phyloP scores from a whole-genome alignment of 2,329 filamentous ascomycete species.

The Phyllosticta capitalensis region DNA sequence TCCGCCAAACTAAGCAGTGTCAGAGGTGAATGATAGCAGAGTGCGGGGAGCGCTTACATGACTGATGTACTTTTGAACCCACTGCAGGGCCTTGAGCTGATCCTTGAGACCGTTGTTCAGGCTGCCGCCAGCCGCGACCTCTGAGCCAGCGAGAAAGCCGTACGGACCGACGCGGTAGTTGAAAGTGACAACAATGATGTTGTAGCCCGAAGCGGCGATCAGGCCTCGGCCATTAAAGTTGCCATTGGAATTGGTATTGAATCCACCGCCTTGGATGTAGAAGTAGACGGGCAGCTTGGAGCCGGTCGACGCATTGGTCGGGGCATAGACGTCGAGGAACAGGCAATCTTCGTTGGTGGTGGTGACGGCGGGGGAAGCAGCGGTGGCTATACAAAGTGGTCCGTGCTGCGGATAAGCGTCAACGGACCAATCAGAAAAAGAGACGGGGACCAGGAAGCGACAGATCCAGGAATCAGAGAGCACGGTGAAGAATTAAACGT shows the following conservation, averaged over 20 bases:
- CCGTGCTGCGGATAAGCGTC: constrained; percentile 4
- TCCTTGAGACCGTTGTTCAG: constrained; percentile 63
- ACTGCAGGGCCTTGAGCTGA: constrained; percentile 58
- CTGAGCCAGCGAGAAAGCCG: constrained; percentile 57
- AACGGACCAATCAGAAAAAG: background rate
- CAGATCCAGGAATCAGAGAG: background rate
- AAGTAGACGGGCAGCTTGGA: constrained; percentile 56
- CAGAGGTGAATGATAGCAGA: background rate
- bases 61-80: constrained; percentile 57
- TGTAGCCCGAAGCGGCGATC: constrained; percentile 47
- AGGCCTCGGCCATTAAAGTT: constrained; percentile 54
- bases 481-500: background rate
- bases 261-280: constrained; percentile 42
- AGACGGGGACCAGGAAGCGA: background rate
- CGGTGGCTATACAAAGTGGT: constrained; percentile 7
- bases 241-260: constrained; percentile 34
- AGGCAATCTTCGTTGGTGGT: constrained; percentile 56
- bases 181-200: constrained; percentile 60
- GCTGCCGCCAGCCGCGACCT: constrained; percentile 41
- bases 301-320: constrained; percentile 39
- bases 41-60: constrained; percentile 24
- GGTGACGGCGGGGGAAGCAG: background rate
- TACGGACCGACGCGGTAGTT: constrained; percentile 70
- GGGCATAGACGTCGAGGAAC: constrained; percentile 56
- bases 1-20: constrained; percentile 51